Evolutionary conservation across 2,329 filamentous ascomycete species (phyloP).

Genomic region (Colletotrichum acutatum): DNA sequence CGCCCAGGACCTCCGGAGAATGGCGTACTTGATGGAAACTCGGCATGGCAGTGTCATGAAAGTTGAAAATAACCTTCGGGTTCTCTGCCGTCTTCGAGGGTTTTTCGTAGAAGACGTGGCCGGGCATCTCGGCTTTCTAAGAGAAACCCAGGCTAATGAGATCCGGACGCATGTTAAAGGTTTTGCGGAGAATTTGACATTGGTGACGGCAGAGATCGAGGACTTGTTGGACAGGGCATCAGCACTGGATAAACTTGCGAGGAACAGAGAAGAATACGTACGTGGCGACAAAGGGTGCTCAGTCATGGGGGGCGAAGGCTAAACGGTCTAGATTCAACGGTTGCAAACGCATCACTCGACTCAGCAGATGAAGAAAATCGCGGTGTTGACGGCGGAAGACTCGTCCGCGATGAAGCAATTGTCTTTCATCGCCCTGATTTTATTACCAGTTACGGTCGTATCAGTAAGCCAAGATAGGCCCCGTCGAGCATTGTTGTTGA

Average conservation of each 20-base stretch:
- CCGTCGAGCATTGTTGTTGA: neutral
- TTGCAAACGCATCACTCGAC: slow-evolving; percentile 28
- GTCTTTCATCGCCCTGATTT: slow-evolving; percentile 22
- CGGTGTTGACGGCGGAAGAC: slow-evolving; percentile 23
- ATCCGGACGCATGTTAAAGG: slow-evolving; percentile 10
- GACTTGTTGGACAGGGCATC: slow-evolving; percentile 17
- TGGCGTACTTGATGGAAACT: slow-evolving; percentile 25
- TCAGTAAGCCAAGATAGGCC: slow-evolving; percentile 14
- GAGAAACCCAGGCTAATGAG: neutral
- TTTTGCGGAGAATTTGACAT: neutral
- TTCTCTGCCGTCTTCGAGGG: slow-evolving; percentile 13
- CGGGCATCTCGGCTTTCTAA: neutral
- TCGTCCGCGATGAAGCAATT: slow-evolving; percentile 30
- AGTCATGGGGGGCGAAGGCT: neutral
- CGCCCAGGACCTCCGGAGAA: slow-evolving; percentile 15
- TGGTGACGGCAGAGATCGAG: slow-evolving; percentile 11
- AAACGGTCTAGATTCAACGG: slow-evolving; percentile 20
- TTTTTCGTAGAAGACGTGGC: slow-evolving; percentile 5
- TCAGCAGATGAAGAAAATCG: slow-evolving; percentile 24
- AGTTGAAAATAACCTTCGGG: slow-evolving; percentile 20
- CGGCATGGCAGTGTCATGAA: slow-evolving; percentile 8
- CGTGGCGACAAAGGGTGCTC: neutral
- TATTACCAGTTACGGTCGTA: slow-evolving; percentile 28
- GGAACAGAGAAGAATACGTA: slow-evolving; percentile 28
- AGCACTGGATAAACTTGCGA: slow-evolving; percentile 23